These are phyloP conservation scores for Sugiyamaella castrensis DNA, from an alignment of 1,139 yeast genomes.

Conservation along the genomic window DNA sequence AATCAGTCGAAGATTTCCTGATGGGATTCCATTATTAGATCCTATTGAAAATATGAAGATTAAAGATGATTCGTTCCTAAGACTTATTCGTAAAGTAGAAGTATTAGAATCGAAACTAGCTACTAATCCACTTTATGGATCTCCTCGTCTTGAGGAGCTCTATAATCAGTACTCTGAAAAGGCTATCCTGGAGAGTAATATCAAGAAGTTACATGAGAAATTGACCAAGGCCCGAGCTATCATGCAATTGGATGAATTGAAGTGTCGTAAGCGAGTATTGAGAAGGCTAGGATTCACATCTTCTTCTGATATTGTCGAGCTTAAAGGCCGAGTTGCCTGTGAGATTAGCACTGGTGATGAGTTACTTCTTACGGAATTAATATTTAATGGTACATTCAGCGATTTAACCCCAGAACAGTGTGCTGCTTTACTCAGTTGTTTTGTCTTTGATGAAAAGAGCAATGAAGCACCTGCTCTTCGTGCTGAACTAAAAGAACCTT, in stretches of 20 bases:
- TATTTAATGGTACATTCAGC: constrained; percentile 91
- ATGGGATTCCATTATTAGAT: constrained; percentile 84
- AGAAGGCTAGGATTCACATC: constrained; percentile 85
- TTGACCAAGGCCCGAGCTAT: constrained; percentile 85
- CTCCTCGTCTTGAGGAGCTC: constrained; percentile 57
- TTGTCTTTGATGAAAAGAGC: constrained; percentile 94
- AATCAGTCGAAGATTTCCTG: constrained; percentile 78
- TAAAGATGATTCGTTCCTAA: constrained; percentile 69
- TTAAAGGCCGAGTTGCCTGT: constrained; percentile 95
- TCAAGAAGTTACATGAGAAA: constrained; percentile 58
- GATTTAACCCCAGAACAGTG: constrained; percentile 85
- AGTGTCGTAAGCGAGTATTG: constrained; percentile 86
- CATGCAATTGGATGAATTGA: constrained; percentile 88
- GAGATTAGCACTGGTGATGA: constrained; percentile 91
- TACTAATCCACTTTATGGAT: constrained; percentile 66
- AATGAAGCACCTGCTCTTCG: constrained; percentile 82
- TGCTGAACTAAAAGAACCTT: constrained; percentile 86
- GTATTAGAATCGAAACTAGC: constrained; percentile 72
- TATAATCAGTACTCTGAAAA: constrained; percentile 66
- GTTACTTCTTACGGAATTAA: constrained; percentile 78
- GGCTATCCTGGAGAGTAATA: constrained; percentile 57
- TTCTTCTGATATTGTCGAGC: constrained; percentile 75
- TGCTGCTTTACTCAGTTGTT: constrained; percentile 88
- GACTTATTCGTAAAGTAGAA: constrained; percentile 69
- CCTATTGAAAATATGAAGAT: constrained; percentile 93